phyloP scores from a whole-genome alignment of 192 early-diverging fungal genomes.

The Chytriomyces sp. region DNA sequence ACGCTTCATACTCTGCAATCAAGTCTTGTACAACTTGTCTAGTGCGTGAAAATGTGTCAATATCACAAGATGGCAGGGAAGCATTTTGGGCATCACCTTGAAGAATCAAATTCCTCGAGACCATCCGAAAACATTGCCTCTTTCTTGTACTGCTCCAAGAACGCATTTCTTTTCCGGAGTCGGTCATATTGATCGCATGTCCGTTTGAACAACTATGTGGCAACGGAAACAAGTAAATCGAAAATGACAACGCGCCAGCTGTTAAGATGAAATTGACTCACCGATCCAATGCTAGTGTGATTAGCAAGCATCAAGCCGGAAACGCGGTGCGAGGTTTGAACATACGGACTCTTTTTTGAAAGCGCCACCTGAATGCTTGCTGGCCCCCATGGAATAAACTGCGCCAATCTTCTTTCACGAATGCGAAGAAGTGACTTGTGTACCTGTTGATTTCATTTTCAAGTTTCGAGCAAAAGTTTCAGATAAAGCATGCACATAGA shows the following conservation, averaged over 20 bases:
- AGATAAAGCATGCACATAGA: conserved; percentile 7
- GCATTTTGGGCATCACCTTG: conserved; percentile 48
- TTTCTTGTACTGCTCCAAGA: conserved; percentile 91
- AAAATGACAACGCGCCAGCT: not conserved
- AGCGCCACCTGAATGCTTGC: conserved; percentile 98
- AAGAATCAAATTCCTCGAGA: conserved; percentile 92
- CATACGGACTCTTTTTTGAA: conserved; percentile 91
- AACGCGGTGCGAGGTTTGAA: conserved; percentile 89
- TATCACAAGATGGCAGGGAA: not conserved
- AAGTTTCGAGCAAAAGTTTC: not conserved
- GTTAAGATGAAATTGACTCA: conserved; percentile 37
- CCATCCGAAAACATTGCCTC: conserved; percentile 68
- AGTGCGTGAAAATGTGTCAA: conserved; percentile 5
- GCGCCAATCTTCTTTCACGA: conserved; percentile 88
- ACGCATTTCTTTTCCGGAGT: conserved; percentile 93
- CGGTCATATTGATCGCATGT: conserved; percentile 93
- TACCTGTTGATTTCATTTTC: conserved; percentile 62
- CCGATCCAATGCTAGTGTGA: conserved; percentile 89
- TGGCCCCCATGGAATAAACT: conserved; percentile 99
- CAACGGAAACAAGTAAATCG: conserved; percentile 20
- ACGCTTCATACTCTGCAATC: conserved; percentile 93
- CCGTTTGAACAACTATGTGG: conserved; percentile 79
- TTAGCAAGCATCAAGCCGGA: conserved; percentile 99
- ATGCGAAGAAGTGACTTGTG: conserved; percentile 97
- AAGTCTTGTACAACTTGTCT: conserved; percentile 88